Conservation (phyloP, 139 green algal species). For the Chlorella sp. region DNA sequence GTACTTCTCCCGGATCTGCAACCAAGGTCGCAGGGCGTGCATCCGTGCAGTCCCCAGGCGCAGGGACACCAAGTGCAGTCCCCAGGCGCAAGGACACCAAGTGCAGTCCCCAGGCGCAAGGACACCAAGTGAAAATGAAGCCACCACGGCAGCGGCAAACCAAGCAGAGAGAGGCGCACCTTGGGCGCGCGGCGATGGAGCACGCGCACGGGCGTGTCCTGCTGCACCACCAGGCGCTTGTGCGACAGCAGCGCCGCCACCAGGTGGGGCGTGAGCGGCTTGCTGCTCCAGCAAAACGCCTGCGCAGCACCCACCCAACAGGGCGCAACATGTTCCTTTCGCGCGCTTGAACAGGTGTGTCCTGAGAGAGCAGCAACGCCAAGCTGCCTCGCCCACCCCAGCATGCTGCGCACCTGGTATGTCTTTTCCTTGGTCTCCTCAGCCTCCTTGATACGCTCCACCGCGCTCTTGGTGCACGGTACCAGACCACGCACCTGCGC, state of each 20-base stretch:
- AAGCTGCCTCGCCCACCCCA: no score
- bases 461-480: slow-evolving; percentile 5
- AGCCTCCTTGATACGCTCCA: slow-evolving; percentile 58
- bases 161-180: slow-evolving; percentile 5
- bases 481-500: slow-evolving; percentile 33
- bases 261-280: slow-evolving; percentile 21
- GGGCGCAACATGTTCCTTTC: no score
- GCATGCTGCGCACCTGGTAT: slow-evolving; percentile 50
- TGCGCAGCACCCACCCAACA: slow-evolving; percentile 13
- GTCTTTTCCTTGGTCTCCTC: slow-evolving; percentile 75
- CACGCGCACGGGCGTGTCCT: slow-evolving; percentile 85
- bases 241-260: slow-evolving; percentile 36
- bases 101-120: no score
- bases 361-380: no score
- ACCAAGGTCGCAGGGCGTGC: no score
- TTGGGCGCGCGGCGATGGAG: slow-evolving; percentile 71
- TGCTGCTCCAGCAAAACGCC: slow-evolving; percentile 54
- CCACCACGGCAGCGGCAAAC: background rate
- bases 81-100: no score
- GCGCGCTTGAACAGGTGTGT: no score
- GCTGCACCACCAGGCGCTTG: slow-evolving; percentile 48
- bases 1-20: slow-evolving; percentile 22
- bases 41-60: no score
- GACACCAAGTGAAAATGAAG: background rate
- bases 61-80: no score